Conservation (phyloP, 2,329 filamentous ascomycete genomes). For the Stagonosporopsis tanaceti region DNA sequence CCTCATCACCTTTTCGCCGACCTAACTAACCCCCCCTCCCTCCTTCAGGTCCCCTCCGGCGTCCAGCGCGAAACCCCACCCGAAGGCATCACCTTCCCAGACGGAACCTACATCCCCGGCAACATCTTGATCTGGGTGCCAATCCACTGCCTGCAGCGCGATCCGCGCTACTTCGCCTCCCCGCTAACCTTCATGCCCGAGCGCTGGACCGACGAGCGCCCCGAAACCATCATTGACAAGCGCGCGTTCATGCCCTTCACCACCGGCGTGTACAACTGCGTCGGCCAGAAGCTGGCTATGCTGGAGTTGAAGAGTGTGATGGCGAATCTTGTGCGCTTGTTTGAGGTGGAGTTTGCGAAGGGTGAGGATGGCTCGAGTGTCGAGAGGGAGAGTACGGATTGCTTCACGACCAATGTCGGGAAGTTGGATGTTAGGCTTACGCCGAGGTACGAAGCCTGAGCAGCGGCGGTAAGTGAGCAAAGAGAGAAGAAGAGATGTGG, state of each 20-base stretch:
- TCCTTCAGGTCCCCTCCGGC: slow-evolving; percentile 37
- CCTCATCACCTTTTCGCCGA: background rate
- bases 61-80: slow-evolving; percentile 45
- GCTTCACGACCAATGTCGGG: slow-evolving; percentile 42
- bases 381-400: slow-evolving; percentile 34
- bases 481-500: background rate
- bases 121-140: slow-evolving; percentile 41
- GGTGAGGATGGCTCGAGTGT: slow-evolving; percentile 35
- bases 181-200: slow-evolving; percentile 41
- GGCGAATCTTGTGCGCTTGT: slow-evolving; percentile 66
- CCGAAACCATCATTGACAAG: slow-evolving; percentile 35
- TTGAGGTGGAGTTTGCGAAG: slow-evolving; percentile 59
- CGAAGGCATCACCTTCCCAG: slow-evolving; percentile 41
- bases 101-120: slow-evolving; percentile 43
- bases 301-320: slow-evolving; percentile 69
- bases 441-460: slow-evolving; percentile 1
- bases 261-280: slow-evolving; percentile 72
- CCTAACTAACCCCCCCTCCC: slow-evolving; percentile 14
- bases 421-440: slow-evolving; percentile 38
- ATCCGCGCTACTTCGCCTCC: slow-evolving; percentile 36
- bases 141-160: slow-evolving; percentile 40
- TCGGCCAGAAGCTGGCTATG: slow-evolving; percentile 72
- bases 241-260: slow-evolving; percentile 76
- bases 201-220: slow-evolving; percentile 40
- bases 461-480: background rate